Percentiles rank a stretch among this genome's conserved stretches.
These are phyloP conservation scores for Podospora australis DNA, from an alignment of 495 filamentous ascomycete species.

Conservation along the genomic window DNA sequence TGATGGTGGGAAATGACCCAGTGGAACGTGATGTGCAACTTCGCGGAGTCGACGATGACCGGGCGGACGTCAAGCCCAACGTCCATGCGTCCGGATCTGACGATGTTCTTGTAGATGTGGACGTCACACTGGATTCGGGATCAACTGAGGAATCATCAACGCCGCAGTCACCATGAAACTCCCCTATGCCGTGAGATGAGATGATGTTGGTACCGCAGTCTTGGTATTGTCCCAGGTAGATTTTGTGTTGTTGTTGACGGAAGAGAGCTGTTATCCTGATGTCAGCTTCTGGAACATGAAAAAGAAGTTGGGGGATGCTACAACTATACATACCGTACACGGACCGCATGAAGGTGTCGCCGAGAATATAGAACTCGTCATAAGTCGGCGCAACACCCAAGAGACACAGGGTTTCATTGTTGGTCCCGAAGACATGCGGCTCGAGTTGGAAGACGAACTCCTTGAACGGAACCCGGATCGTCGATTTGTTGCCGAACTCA, in stretches of 20 bases:
- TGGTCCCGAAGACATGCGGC: conserved; percentile 16
- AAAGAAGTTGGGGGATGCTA: not conserved
- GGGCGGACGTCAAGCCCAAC: too few species aligned
- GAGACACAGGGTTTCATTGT: conserved; percentile 33
- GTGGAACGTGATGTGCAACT: too few species aligned
- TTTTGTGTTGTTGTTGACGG: conserved; percentile 20
- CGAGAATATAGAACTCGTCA: conserved; percentile 37
- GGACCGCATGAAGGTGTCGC: conserved; percentile 83
- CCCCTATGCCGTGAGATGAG: conserved; percentile 12
- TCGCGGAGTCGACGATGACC: too few species aligned
- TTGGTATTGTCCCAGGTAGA: conserved; percentile 16
- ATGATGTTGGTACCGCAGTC: conserved; percentile 19
- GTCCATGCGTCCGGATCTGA: too few species aligned
- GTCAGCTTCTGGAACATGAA: too few species aligned
- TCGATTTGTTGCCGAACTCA: conserved; percentile 51
- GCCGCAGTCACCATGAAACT: conserved; percentile 13
- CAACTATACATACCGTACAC: conserved; percentile 50
- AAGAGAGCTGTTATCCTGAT: conserved; percentile 17
- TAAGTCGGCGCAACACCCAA: conserved; percentile 33
- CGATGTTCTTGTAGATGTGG: too few species aligned
- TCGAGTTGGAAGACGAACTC: conserved; percentile 61
- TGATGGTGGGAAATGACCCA: too few species aligned
- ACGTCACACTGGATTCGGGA: too few species aligned
- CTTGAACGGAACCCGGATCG: conserved; percentile 59
- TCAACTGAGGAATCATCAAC: too few species aligned